phyloP scores from a whole-genome alignment of 176 grass and related monocot species.

The Guadua angustifolia region DNA sequence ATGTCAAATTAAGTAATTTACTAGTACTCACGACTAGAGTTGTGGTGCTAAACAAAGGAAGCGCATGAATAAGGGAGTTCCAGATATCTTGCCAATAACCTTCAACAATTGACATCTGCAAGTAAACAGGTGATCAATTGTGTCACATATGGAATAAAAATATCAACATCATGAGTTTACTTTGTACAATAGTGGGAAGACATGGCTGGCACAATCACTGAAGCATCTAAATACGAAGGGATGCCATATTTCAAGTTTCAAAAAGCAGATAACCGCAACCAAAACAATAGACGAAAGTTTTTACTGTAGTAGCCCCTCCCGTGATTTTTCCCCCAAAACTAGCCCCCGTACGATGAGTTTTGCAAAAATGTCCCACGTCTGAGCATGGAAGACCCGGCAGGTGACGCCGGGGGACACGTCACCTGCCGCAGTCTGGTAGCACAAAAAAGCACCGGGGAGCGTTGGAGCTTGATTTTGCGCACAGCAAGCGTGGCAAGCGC shows the following conservation, averaged over 20 bases:
- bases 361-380: no score
- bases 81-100: slow-evolving; percentile 86
- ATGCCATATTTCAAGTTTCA: background rate
- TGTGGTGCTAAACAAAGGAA: slow-evolving; percentile 65
- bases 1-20: slow-evolving; percentile 35
- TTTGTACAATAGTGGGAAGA: slow-evolving; percentile 8
- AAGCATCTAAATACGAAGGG: slow-evolving; percentile 16
- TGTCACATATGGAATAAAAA: background rate
- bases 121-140: slow-evolving; percentile 37
- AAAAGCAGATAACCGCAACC: slow-evolving; percentile 9
- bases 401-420: no score
- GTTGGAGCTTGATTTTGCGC: no score
- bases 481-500: no score
- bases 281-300: slow-evolving; percentile 17
- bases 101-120: slow-evolving; percentile 72
- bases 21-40: slow-evolving; percentile 65
- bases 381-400: no score
- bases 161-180: slow-evolving; percentile 15
- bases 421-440: no score
- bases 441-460: no score
- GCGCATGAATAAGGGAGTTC: slow-evolving; percentile 73
- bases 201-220: slow-evolving; percentile 25
- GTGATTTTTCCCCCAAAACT: no score
- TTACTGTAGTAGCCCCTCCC: no score
- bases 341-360: no score